Evolutionary conservation across 73 alveolate genomes (phyloP).

Genomic region (Paramecium biaurelia): DNA sequence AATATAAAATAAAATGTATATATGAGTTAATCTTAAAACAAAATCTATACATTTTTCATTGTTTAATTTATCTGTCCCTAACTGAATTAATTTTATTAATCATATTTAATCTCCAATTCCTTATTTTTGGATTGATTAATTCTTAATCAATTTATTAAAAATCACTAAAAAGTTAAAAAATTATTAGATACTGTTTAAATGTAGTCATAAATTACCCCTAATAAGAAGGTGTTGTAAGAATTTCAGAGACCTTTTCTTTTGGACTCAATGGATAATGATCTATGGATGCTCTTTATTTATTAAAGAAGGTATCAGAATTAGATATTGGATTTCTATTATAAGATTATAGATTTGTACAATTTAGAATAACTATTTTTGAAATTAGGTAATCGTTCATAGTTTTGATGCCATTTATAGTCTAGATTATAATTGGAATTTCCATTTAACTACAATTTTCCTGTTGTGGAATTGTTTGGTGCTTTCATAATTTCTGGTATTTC

Average conservation of each 20-base stretch:
- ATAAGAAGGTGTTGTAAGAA: background rate
- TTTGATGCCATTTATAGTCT: background rate
- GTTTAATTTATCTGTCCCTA: background rate
- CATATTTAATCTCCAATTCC: constrained; percentile 27
- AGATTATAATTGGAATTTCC: background rate
- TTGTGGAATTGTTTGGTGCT: background rate
- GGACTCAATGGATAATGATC: background rate
- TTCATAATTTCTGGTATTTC: constrained; percentile 12
- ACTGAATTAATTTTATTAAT: background rate
- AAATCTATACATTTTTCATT: background rate
- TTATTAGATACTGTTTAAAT: background rate
- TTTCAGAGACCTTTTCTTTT: background rate
- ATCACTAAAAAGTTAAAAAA: background rate
- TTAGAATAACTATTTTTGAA: constrained; percentile 28
- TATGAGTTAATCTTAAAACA: background rate
- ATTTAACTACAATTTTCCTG: background rate
- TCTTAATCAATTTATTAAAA: background rate
- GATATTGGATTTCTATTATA: constrained; percentile 5
- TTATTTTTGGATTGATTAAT: background rate
- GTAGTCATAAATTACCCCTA: constrained; percentile 31
- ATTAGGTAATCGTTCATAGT: background rate
- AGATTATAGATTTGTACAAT: background rate
- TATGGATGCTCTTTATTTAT: background rate
- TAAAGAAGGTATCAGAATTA: background rate
- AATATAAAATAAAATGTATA: no score